Conservation (phyloP, 768 basidiomycete species). For the Neoboletus magnificus region DNA sequence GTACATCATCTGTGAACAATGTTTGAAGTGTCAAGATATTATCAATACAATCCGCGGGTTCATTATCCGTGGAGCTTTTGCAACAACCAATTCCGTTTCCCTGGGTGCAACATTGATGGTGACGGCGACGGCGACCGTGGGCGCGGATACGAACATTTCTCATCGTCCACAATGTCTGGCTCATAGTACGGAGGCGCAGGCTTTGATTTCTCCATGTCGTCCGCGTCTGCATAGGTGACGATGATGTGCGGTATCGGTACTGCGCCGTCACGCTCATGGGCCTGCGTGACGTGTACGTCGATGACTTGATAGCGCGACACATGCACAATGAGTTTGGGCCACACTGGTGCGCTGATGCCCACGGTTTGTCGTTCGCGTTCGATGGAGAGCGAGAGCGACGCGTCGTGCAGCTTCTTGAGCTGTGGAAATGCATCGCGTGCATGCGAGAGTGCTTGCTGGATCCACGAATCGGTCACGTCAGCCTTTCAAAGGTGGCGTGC, state of each 20-base stretch:
- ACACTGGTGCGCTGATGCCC: slow-evolving; percentile 51
- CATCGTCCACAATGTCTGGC: background rate
- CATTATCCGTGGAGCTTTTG: slow-evolving; percentile 7
- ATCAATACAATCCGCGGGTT: background rate
- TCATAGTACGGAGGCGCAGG: slow-evolving; percentile 40
- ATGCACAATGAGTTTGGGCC: slow-evolving; percentile 41
- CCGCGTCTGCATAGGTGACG: slow-evolving; percentile 21
- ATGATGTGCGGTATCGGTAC: slow-evolving; percentile 29
- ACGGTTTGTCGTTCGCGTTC: slow-evolving; percentile 36
- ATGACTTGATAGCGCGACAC: slow-evolving; percentile 48
- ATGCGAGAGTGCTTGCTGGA: slow-evolving; percentile 47
- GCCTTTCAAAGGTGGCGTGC: background rate
- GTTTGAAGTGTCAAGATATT: background rate
- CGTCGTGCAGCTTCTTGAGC: slow-evolving; percentile 36
- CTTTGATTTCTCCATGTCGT: slow-evolving; percentile 9
- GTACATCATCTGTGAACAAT: background rate
- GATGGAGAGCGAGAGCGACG: slow-evolving; percentile 45
- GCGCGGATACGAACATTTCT: slow-evolving; percentile 10
- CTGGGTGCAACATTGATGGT: background rate
- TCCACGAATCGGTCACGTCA: background rate
- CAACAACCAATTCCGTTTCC: slow-evolving; percentile 15
- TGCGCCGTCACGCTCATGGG: background rate
- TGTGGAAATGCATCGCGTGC: slow-evolving; percentile 49
- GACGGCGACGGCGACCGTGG: background rate
- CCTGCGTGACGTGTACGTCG: slow-evolving; percentile 34